Conservation (phyloP, 179 eudicot species). For the Amaranthus tricolor region DNA sequence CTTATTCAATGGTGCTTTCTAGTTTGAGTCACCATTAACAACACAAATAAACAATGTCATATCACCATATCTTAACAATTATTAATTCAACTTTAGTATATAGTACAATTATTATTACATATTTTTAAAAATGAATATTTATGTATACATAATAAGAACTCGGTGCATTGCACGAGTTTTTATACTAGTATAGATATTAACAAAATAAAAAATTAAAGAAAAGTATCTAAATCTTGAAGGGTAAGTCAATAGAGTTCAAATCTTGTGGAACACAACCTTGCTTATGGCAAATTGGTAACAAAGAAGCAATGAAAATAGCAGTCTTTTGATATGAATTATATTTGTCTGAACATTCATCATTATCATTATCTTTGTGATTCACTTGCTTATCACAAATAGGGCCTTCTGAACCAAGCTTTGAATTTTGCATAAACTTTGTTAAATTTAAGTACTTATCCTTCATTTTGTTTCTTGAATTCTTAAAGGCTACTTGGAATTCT, state of each 20-base stretch:
- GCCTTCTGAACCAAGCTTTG: conserved; percentile 8
- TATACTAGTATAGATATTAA: background rate
- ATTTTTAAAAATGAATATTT: no score
- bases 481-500: conserved; percentile 13
- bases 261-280: conserved; percentile 41
- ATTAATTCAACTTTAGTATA: no score
- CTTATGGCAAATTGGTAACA: conserved; percentile 42
- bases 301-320: conserved; percentile 40
- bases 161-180: no score
- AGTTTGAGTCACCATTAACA: no score
- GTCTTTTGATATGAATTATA: conserved; percentile 39
- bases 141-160: no score
- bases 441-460: background rate
- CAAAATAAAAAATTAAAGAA: no score
- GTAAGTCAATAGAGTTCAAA: conserved; percentile 37
- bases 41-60: no score
- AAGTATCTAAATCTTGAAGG: conserved; percentile 40
- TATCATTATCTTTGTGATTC: background rate
- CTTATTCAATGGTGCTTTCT: no score
- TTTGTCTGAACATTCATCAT: conserved; percentile 5
- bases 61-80: no score
- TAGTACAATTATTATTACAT: no score
- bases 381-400: background rate
- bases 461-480: background rate
- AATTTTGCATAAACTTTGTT: conserved; percentile 12